Percentiles rank a stretch among this genome's conserved stretches.
Evolutionary conservation across 352 stramenopile species (phyloP).

Genomic region (Phytophthora pisi): DNA sequence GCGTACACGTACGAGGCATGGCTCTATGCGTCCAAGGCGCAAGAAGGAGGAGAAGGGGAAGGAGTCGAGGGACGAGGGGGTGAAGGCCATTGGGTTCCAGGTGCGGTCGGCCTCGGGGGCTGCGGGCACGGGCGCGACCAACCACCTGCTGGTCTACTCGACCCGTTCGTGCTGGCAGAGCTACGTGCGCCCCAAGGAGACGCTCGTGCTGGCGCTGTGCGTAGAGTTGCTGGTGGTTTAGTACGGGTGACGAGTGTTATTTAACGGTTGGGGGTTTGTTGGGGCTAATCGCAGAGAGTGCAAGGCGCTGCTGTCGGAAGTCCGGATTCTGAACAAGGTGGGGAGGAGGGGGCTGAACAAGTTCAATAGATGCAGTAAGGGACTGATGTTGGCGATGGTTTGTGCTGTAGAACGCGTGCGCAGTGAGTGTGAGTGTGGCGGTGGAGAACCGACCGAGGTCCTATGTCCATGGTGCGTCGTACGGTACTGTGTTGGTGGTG

Average conservation of each 20-base stretch:
- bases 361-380: neutral
- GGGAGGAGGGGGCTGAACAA: neutral
- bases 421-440: constrained; percentile 66
- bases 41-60: neutral
- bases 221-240: constrained; percentile 5
- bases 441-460: constrained; percentile 68
- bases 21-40: neutral
- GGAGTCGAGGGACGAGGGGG: constrained; percentile 10
- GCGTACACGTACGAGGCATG: too few relatives aligned
- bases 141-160: constrained; percentile 62
- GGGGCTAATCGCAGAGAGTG: constrained; percentile 32
- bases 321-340: constrained; percentile 81
- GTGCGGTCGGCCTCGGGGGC: constrained; percentile 47
- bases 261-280: neutral
- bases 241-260: neutral
- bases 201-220: constrained; percentile 58
- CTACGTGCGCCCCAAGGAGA: constrained; percentile 57
- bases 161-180: constrained; percentile 64
- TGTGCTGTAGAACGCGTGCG: constrained; percentile 58
- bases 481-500: neutral
- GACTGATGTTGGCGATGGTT: neutral
- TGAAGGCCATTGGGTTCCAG: constrained; percentile 39
- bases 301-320: constrained; percentile 72
- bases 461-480: constrained; percentile 54
- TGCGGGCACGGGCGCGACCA: constrained; percentile 34